Evolutionary conservation across 2,329 filamentous ascomycete species (phyloP).

Genomic region (Tolypocladium inflatum): DNA sequence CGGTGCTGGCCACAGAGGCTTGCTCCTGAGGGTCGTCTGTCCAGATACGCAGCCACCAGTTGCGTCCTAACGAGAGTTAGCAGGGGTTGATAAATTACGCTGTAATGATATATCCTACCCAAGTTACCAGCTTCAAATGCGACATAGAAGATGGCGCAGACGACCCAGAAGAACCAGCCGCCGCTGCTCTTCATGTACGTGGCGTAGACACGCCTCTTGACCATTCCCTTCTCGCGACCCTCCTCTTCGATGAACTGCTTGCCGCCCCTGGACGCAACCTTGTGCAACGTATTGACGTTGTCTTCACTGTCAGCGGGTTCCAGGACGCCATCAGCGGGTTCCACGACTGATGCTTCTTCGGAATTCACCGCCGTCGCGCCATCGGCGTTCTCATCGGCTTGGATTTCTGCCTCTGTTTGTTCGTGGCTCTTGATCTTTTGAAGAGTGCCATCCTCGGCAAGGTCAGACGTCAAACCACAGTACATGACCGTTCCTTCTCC

Average conservation of each 20-base stretch:
- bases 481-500: conserved; percentile 57
- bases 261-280: conserved; percentile 40
- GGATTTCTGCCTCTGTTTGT: conserved; percentile 31
- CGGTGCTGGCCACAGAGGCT: not conserved
- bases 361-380: conserved; percentile 44
- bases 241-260: conserved; percentile 74
- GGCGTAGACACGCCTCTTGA: conserved; percentile 57
- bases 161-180: conserved; percentile 49
- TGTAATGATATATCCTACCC: conserved; percentile 23
- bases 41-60: conserved; percentile 59
- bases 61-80: conserved; percentile 28
- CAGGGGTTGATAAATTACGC: not conserved
- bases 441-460: conserved; percentile 46
- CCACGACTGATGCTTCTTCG: conserved; percentile 34
- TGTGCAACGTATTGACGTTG: conserved; percentile 31
- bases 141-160: conserved; percentile 45
- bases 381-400: conserved; percentile 36
- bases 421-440: conserved; percentile 49
- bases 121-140: conserved; percentile 44
- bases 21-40: conserved; percentile 26
- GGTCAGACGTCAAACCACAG: conserved; percentile 55
- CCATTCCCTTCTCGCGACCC: conserved; percentile 57
- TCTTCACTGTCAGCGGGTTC: conserved; percentile 29
- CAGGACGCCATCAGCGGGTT: conserved; percentile 23
- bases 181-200: conserved; percentile 60